Percentiles rank a stretch among this genome's conserved stretches.
Conservation (phyloP, 2,329 filamentous ascomycete species). For the Cytospora piceae region DNA sequence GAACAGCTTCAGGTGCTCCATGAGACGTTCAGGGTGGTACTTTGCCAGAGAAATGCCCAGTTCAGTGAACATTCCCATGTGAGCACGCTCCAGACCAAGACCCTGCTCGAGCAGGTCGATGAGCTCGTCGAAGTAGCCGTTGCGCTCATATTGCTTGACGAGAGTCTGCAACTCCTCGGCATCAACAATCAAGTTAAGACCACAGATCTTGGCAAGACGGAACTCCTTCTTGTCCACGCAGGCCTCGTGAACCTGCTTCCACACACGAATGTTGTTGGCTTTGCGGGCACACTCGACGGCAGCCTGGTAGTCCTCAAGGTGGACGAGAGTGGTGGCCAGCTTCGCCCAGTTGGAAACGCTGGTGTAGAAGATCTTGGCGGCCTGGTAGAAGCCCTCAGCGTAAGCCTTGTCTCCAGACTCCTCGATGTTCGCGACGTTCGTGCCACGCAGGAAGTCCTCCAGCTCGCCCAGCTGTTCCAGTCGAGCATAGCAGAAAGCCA, state of each 20-base stretch:
- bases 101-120: constrained; percentile 94
- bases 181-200: constrained; percentile 96
- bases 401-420: constrained; percentile 98
- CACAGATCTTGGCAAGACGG: constrained; percentile 96
- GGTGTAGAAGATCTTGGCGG: constrained; percentile 97
- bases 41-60: constrained; percentile 90
- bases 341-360: constrained; percentile 99
- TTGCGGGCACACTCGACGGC: constrained; percentile 97
- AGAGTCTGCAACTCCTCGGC: constrained; percentile 92
- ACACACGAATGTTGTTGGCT: constrained; percentile 98
- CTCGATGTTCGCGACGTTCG: constrained; percentile 95
- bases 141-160: constrained; percentile 94
- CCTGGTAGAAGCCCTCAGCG: constrained; percentile 89
- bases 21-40: constrained; percentile 92
- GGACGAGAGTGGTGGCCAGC: constrained; percentile 95
- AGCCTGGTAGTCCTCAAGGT: constrained; percentile 94
- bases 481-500: constrained; percentile 92
- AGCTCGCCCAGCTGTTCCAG: constrained; percentile 90
- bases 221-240: constrained; percentile 99
- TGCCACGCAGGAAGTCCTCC: constrained; percentile 91
- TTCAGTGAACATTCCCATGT: constrained; percentile 97
- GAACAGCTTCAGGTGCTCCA: constrained; percentile 99
- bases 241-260: constrained; percentile 97
- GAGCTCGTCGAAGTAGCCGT: constrained; percentile 98
- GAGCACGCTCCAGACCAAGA: constrained; percentile 85